Base-by-base conservation (phyloP, 192 early-diverging fungal species). In the Coemansia sp. region DNA sequence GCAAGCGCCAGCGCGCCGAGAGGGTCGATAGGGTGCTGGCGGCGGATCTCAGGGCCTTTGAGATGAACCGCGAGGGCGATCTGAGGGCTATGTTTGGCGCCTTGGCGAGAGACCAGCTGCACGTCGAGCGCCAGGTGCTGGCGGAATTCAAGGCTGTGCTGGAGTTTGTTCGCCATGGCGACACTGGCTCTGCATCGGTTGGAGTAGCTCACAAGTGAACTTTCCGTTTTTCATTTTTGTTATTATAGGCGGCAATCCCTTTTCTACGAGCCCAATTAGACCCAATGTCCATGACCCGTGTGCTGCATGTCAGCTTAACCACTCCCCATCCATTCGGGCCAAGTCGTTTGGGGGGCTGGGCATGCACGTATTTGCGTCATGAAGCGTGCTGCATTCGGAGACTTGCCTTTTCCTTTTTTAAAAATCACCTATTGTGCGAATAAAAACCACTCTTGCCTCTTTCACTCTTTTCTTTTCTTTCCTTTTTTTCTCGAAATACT, bases 1-100 rank as follows among this genome's bases (percentile, higher is more conserved):
- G 59, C 60, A 70, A 75, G 67, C 65, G 68, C 43, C 65, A 72
- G 64, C 52, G 79, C 5, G 73, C 78, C 1, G 79, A 82, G 59
- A 66, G 78, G 3, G 72, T 82, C 1, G 78, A 84, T 62, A 28
- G 56, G 13, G 81, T 83, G 39, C 59, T 83, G 72, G 68, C 65
- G 0, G 76, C 75, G 0, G 81, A 83, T 39, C 63, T 83, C 59
- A 59, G 64, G 3, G 67, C 69, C 11, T 83, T 83, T 61, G 81
- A 78, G 65, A 41, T 45, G 20, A 68, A 71, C 45, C 63, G 80
- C 0, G 81, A 83, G 52, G 50, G 64, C 35, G 81, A 83, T 35
- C 20, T 83, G 12, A 31, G 65, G n/a, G 60, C 66, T 21, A 69
- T 76, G 74, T 76, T 82, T 75, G 59, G 60, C 23, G 68, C 71